phyloP scores from a whole-genome alignment of 2,329 filamentous ascomycete species.

The Aureobasidium lini region DNA sequence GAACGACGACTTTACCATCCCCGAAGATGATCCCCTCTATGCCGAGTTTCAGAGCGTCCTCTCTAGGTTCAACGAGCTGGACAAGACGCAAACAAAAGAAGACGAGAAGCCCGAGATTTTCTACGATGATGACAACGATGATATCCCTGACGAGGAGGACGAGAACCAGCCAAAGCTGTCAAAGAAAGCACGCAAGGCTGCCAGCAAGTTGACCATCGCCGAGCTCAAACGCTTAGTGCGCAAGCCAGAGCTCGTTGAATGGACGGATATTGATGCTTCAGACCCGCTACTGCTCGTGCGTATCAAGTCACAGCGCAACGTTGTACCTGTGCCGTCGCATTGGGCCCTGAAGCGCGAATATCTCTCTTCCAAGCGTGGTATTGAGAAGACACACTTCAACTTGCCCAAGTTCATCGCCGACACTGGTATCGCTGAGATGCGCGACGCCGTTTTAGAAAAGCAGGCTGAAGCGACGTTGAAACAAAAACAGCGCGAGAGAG shows the following conservation, averaged over 20 bases:
- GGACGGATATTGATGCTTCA: slow-evolving; percentile 88
- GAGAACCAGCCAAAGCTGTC: slow-evolving; percentile 66
- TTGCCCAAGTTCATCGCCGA: slow-evolving; percentile 95
- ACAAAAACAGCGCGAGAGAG: slow-evolving; percentile 90
- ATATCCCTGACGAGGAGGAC: slow-evolving; percentile 79
- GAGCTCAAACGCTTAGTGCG: slow-evolving; percentile 87
- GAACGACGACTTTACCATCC: slow-evolving; percentile 22
- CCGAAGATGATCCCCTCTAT: slow-evolving; percentile 59
- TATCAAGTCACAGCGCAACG: slow-evolving; percentile 90
- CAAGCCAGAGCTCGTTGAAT: slow-evolving; percentile 92
- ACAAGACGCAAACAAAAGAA: slow-evolving; percentile 44
- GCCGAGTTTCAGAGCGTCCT: slow-evolving; percentile 79
- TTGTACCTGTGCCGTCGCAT: slow-evolving; percentile 87
- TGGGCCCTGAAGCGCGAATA: slow-evolving; percentile 98
- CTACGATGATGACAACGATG: slow-evolving; percentile 76
- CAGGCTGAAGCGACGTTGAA: slow-evolving; percentile 87
- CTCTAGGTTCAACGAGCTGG: slow-evolving; percentile 63
- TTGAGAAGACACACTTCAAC: slow-evolving; percentile 89
- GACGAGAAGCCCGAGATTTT: slow-evolving; percentile 79
- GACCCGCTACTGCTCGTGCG: slow-evolving; percentile 86
- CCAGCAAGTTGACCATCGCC: slow-evolving; percentile 87
- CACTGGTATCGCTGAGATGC: slow-evolving; percentile 96
- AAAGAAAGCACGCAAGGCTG: slow-evolving; percentile 88
- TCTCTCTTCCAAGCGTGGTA: slow-evolving; percentile 89
- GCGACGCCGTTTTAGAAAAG: slow-evolving; percentile 91